Evolutionary conservation across 768 basidiomycete species (phyloP), one percentile per base, ranked within the genome.

Genomic region (Suillus variegatus): DNA sequence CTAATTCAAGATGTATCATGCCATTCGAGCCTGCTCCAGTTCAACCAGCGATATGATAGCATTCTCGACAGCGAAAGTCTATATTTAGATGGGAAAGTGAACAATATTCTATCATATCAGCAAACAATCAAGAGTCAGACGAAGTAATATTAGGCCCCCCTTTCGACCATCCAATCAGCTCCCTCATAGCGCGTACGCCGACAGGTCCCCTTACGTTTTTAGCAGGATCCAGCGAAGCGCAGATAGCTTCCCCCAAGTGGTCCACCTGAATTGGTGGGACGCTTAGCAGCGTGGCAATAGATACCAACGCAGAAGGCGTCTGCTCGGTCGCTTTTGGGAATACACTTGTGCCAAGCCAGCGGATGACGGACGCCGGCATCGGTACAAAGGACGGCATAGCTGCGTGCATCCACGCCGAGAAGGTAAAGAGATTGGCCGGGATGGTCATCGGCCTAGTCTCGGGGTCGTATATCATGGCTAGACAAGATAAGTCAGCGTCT

Each of bases 401-500:
- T n/a, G 83, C 79, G 73, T 95, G 93, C 36, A 95, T 62, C 12
- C 84, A 82, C 10, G 94, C 86, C 35, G 95, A 92, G 10, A 96
- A 78, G 73, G 94, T 93, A 54, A 97, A 83, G 63, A 95, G 73
- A 1, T 95, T 95, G 62, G 91, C 83, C 55, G 94, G 92, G 49
- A 94, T 91, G 13, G 91, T 91, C 60, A 96, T 72, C 20, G 97
- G 97, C 51, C 95, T 89, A 67, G 90, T 82, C 76, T 97, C 95
- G 8, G 97, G 91, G 74, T 99, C 96, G 78, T 98, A 99, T 70
- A 99, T 94, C 63, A 99, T 82, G 68, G 95, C 97, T 95, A 75
- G 60, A 43, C 52, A 38, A 56, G 14, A 56, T 3, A 38, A 38
- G 6, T 32, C n/a, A 38, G 55, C n/a, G 20, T 38, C n/a, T 22